Evolutionary conservation across 1,284 basidiomycete genomes (phyloP).

Genomic region (Pseudozyma flocculosa): DNA sequence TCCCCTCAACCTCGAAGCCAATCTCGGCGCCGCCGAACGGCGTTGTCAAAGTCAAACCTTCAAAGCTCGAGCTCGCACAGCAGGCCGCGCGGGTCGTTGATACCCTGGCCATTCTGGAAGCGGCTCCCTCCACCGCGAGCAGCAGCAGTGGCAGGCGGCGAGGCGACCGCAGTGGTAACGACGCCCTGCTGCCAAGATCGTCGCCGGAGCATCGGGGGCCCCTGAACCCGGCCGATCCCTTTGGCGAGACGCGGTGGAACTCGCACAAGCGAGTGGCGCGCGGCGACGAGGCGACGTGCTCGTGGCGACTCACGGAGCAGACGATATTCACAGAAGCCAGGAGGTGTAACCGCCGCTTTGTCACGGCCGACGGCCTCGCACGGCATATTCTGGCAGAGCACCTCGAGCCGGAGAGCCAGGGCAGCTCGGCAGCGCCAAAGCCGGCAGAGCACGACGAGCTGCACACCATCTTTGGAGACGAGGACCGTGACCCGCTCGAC

Average conservation of each 20-base stretch:
- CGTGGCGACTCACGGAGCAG: conserved; percentile 18
- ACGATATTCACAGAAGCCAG: conserved; percentile 9
- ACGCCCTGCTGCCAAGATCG: no score
- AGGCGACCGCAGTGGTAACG: no score
- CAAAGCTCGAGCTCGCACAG: no score
- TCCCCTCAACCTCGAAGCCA: no score
- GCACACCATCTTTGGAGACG: not conserved
- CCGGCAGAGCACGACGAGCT: not conserved
- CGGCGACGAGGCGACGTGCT: conserved; percentile 2
- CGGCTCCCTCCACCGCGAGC: no score
- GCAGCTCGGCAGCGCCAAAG: no score
- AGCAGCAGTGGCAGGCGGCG: no score
- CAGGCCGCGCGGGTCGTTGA: no score
- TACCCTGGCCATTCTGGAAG: no score
- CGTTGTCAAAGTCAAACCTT: no score
- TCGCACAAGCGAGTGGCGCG: conserved; percentile 6
- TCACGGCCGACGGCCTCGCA: conserved; percentile 18
- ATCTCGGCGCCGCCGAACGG: no score
- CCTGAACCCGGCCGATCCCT: conserved; percentile 11
- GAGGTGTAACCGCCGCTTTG: conserved; percentile 10
- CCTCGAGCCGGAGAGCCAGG: not conserved
- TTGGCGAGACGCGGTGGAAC: conserved; percentile 9
- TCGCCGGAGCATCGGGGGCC: conserved; percentile 1
- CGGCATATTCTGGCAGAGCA: conserved; percentile 14
- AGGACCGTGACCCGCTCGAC: not conserved